Conservation (phyloP, 352 stramenopile genomes). For the Phytophthora pisi region DNA sequence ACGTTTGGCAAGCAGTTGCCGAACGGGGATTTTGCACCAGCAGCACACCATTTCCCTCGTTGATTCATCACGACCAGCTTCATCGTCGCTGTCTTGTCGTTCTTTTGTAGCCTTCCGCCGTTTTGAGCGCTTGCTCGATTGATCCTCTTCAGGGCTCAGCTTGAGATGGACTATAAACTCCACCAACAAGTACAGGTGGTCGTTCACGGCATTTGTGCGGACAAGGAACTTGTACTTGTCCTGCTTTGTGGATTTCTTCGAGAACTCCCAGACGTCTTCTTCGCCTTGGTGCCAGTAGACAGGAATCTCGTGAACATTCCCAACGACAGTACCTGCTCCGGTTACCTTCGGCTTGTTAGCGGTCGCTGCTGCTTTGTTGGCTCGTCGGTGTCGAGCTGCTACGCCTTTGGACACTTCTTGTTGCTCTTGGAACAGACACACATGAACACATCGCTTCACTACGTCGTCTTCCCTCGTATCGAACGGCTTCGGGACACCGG, state of each 20-base stretch:
- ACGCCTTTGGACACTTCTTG: conserved; percentile 32
- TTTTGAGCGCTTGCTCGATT: conserved; percentile 22
- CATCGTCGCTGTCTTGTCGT: conserved; percentile 16
- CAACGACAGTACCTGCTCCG: conserved; percentile 53
- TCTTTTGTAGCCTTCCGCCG: conserved; percentile 15
- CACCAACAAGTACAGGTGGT: conserved; percentile 68
- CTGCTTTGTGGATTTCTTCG: conserved; percentile 72
- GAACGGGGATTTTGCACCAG: conserved; percentile 79
- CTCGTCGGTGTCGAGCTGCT: conserved; percentile 11
- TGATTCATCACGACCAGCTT: conserved; percentile 12
- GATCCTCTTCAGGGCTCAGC: conserved; percentile 35
- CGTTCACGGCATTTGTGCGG: conserved; percentile 72
- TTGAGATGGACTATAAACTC: conserved; percentile 78
- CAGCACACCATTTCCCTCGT: conserved; percentile 75
- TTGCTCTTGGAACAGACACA: conserved; percentile 77
- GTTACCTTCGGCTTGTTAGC: conserved; percentile 7
- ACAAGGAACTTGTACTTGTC: conserved; percentile 87
- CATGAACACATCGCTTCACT: conserved; percentile 79
- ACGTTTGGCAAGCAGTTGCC: conserved; percentile 53
- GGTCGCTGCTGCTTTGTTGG: conserved; percentile 1
- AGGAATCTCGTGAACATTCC: conserved; percentile 81
- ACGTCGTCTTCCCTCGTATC: conserved; percentile 81
- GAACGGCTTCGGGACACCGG: conserved; percentile 75
- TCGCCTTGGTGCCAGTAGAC: conserved; percentile 71
- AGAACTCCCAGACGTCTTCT: conserved; percentile 87